These are phyloP conservation scores for Apiospora kogelbergensis DNA, from an alignment of 2,329 filamentous ascomycete genomes.

Conservation along the genomic window DNA sequence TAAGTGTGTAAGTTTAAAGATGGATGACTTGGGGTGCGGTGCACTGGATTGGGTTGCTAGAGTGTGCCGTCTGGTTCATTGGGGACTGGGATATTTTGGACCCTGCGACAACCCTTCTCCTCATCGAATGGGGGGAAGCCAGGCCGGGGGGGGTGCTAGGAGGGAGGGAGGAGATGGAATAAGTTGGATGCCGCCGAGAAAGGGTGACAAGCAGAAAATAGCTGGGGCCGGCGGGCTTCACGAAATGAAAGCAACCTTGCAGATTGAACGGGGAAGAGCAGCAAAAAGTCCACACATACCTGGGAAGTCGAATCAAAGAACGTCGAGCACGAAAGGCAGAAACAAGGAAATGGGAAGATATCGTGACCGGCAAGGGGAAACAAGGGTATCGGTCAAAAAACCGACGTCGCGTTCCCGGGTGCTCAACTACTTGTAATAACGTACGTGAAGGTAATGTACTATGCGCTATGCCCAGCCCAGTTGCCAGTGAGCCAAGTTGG, in stretches of 20 bases:
- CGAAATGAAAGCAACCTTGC: conserved; percentile 6
- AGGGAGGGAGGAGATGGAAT: conserved; percentile 6
- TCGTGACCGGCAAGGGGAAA: background rate
- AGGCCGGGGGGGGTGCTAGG: background rate
- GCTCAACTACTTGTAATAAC: conserved; percentile 1
- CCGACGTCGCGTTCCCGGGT: background rate
- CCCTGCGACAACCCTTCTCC: conserved; percentile 7
- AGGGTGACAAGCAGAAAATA: conserved; percentile 3
- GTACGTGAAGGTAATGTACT: background rate
- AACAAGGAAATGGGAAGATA: conserved; percentile 8
- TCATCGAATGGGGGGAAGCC: background rate
- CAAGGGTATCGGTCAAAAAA: conserved; percentile 8
- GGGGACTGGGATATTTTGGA: conserved; percentile 6
- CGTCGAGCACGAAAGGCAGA: background rate
- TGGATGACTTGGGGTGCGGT: background rate
- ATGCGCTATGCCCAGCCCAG: background rate
- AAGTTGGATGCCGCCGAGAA: conserved; percentile 6
- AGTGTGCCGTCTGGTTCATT: background rate
- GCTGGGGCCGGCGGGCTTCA: conserved; percentile 6
- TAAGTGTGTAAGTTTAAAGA: conserved; percentile 5
- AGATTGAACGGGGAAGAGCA: background rate
- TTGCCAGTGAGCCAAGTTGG: background rate
- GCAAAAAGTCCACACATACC: conserved; percentile 1
- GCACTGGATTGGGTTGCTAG: conserved; percentile 3
- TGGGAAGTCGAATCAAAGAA: conserved; percentile 3